Percentiles rank a stretch among this genome's conserved stretches.
These are phyloP conservation scores for Kwoniella sp. DNA, from an alignment of 768 basidiomycete genomes.

Conservation along the genomic window DNA sequence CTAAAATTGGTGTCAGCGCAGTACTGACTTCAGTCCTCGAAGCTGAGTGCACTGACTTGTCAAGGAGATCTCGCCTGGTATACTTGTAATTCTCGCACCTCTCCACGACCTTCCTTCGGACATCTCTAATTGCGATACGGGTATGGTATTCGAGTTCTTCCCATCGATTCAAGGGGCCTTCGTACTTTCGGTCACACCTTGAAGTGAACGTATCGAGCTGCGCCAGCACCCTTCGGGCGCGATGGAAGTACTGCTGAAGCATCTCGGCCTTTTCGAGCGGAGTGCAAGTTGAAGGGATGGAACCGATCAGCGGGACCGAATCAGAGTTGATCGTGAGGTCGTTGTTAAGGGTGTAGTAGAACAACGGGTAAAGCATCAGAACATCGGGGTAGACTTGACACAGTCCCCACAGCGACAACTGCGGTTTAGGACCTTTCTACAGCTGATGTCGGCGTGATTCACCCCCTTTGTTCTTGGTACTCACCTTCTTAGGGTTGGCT, in stretches of 20 bases:
- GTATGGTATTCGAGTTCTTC: slow-evolving; percentile 43
- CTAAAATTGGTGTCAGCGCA: slow-evolving; percentile 16
- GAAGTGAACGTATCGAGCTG: slow-evolving; percentile 48
- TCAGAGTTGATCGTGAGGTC: slow-evolving; percentile 49
- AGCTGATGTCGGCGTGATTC: not conserved
- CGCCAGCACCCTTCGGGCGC: slow-evolving; percentile 42
- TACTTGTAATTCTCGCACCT: slow-evolving; percentile 51
- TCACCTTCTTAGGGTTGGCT: slow-evolving; percentile 18
- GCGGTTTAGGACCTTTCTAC: slow-evolving; percentile 10
- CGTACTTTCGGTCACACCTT: slow-evolving; percentile 48
- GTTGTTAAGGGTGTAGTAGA: slow-evolving; percentile 49
- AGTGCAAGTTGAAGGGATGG: slow-evolving; percentile 43
- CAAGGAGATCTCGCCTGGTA: slow-evolving; percentile 47
- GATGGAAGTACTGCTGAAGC: slow-evolving; percentile 42
- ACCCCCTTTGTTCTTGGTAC: not conserved
- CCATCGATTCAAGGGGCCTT: slow-evolving; percentile 45
- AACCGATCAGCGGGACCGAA: slow-evolving; percentile 49
- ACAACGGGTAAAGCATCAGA: slow-evolving; percentile 45
- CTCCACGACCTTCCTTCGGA: slow-evolving; percentile 48
- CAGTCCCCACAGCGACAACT: slow-evolving; percentile 42
- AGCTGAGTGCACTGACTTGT: slow-evolving; percentile 41
- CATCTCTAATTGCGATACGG: slow-evolving; percentile 47
- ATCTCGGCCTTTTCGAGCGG: slow-evolving; percentile 44
- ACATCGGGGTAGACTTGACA: slow-evolving; percentile 38
- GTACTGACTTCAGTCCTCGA: not conserved